These are phyloP conservation scores for Petrea volubilis DNA, from an alignment of 257 asterid genomes.

Conservation along the genomic window DNA sequence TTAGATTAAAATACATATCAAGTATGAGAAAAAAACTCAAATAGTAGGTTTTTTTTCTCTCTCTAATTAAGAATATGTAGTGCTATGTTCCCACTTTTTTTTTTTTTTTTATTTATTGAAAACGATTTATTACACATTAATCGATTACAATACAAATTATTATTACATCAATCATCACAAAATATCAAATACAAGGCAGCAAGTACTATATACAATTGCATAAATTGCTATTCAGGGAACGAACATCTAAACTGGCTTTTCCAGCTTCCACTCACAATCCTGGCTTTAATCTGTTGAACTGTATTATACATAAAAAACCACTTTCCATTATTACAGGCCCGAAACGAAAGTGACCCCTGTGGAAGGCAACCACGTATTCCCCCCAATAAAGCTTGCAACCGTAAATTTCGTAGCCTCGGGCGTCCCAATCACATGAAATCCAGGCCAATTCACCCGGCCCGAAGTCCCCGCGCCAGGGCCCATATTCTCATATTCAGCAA, in stretches of 20 bases:
- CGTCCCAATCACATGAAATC: slow-evolving; percentile 40
- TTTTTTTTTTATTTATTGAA: too few relatives aligned
- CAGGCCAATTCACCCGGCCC: slow-evolving; percentile 63
- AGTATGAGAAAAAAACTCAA: too few relatives aligned
- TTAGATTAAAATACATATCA: too few relatives aligned
- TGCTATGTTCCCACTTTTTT: too few relatives aligned
- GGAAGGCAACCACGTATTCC: slow-evolving; percentile 75
- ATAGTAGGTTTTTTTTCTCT: too few relatives aligned
- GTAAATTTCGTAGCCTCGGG: slow-evolving; percentile 57
- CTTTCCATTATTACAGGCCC: slow-evolving; percentile 48
- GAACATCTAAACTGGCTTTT: not conserved
- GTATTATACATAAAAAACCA: not conserved
- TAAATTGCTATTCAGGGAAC: too few relatives aligned
- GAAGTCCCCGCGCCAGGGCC: slow-evolving; percentile 48
- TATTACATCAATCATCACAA: too few relatives aligned
- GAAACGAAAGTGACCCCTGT: slow-evolving; percentile 61
- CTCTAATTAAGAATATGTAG: too few relatives aligned
- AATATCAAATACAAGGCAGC: too few relatives aligned
- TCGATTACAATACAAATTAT: too few relatives aligned
- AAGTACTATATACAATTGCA: too few relatives aligned
- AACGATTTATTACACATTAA: too few relatives aligned
- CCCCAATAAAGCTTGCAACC: slow-evolving; percentile 53
- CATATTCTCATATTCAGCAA: slow-evolving; percentile 54
- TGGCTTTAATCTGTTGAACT: not conserved
- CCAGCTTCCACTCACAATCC: not conserved